Evolutionary conservation across 352 stramenopile genomes (phyloP).

Genomic region (Phytophthora pini): DNA sequence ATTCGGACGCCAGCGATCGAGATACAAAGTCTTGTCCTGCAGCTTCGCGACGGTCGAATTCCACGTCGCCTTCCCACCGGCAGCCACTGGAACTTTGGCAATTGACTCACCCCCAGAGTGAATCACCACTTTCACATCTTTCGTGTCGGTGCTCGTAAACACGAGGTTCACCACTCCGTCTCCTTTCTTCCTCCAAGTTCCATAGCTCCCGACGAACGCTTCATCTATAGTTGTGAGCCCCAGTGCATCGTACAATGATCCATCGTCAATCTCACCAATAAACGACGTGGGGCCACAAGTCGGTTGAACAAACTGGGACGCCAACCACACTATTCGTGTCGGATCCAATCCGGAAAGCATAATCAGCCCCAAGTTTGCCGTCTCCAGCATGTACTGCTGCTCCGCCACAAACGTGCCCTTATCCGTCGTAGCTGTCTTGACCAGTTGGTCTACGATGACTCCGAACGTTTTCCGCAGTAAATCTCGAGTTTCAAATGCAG

Average conservation of each 20-base stretch:
- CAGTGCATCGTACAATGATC: slow-evolving; percentile 29
- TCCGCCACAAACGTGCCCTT: slow-evolving; percentile 16
- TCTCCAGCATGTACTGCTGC: slow-evolving; percentile 18
- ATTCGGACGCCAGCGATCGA: slow-evolving; percentile 28
- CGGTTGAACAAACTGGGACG: slow-evolving; percentile 30
- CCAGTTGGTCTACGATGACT: slow-evolving; percentile 34
- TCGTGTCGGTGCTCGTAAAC: slow-evolving; percentile 29
- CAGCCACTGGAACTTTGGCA: slow-evolving; percentile 20
- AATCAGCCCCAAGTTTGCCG: slow-evolving; percentile 18
- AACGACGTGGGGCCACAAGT: slow-evolving; percentile 29
- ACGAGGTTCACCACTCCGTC: slow-evolving; percentile 26
- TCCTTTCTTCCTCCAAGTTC: slow-evolving; percentile 24
- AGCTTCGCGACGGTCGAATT: slow-evolving; percentile 23
- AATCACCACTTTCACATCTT: slow-evolving; percentile 33
- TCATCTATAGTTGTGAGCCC: slow-evolving; percentile 20
- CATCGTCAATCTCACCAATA: slow-evolving; percentile 34
- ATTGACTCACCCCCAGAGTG: slow-evolving; percentile 22
- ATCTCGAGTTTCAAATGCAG: slow-evolving; percentile 31
- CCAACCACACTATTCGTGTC: slow-evolving; percentile 32
- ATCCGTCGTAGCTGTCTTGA: slow-evolving; percentile 17
- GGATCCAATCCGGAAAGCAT: slow-evolving; percentile 23
- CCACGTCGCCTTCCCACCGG: slow-evolving; percentile 17
- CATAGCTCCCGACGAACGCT: slow-evolving; percentile 33
- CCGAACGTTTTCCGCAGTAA: slow-evolving; percentile 31
- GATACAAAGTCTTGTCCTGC: slow-evolving; percentile 29